Conservation (phyloP, 2,329 filamentous ascomycete species). For the Aspergillus amoenus region DNA sequence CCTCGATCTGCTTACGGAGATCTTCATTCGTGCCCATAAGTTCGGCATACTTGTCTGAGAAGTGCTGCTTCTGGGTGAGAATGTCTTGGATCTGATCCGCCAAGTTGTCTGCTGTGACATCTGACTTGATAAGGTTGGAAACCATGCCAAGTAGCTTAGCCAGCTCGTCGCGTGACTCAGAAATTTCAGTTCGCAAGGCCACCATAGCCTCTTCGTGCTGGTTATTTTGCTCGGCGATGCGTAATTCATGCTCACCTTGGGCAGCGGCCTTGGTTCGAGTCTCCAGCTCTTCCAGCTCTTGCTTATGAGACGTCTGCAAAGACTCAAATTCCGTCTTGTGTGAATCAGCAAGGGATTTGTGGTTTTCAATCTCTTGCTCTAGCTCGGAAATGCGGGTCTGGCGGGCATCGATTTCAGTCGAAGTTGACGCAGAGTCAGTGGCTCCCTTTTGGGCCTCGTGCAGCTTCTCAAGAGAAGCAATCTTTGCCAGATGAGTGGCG, state of each 20-base stretch:
- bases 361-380: slow-evolving; percentile 56
- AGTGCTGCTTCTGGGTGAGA: slow-evolving; percentile 42
- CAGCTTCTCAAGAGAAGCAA: slow-evolving; percentile 71
- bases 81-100: slow-evolving; percentile 64
- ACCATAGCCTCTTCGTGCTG: slow-evolving; percentile 61
- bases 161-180: slow-evolving; percentile 65
- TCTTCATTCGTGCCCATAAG: slow-evolving; percentile 41
- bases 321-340: slow-evolving; percentile 55
- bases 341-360: slow-evolving; percentile 55
- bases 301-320: slow-evolving; percentile 54
- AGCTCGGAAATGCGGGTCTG: slow-evolving; percentile 52
- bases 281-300: slow-evolving; percentile 42
- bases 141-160: slow-evolving; percentile 65
- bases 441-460: slow-evolving; percentile 69
- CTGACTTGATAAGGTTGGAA: slow-evolving; percentile 42
- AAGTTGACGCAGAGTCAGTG: slow-evolving; percentile 62
- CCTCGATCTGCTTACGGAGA: slow-evolving; percentile 38
- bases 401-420: slow-evolving; percentile 52
- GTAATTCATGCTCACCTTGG: slow-evolving; percentile 38
- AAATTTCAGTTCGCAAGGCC: slow-evolving; percentile 61
- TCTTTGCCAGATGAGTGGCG: slow-evolving; percentile 64
- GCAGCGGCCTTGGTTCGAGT: slow-evolving; percentile 35
- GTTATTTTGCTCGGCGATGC: slow-evolving; percentile 52
- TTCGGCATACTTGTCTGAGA: slow-evolving; percentile 44
- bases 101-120: slow-evolving; percentile 55